phyloP scores from a whole-genome alignment of 192 early-diverging fungal genomes.

The Linderina pennispora region DNA sequence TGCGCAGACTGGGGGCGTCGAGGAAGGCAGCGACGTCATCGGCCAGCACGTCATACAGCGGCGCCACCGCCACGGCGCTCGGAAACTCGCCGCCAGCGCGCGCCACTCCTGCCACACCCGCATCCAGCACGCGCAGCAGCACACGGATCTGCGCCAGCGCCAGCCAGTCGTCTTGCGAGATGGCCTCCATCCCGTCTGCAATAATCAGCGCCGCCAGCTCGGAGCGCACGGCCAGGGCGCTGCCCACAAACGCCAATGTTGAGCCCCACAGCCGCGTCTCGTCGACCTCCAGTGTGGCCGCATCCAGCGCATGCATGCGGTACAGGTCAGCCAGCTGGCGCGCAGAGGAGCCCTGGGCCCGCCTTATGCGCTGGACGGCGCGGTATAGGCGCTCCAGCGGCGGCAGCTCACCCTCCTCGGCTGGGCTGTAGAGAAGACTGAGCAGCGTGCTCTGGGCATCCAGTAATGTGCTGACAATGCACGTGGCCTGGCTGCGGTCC shows the following conservation, averaged over 20 bases:
- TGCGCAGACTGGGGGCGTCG: constrained; percentile 13
- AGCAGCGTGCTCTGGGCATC: constrained; percentile 33
- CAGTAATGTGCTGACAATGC: constrained; percentile 28
- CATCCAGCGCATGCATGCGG: constrained; percentile 15
- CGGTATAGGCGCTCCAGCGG: constrained; percentile 24
- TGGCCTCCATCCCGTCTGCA: not conserved
- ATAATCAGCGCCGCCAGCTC: constrained; percentile 9
- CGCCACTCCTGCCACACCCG: constrained; percentile 6
- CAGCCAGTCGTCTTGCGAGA: constrained; percentile 33
- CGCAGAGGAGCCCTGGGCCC: constrained; percentile 2
- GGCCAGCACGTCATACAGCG: constrained; percentile 30
- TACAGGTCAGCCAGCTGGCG: constrained; percentile 37
- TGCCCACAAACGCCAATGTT: constrained; percentile 20
- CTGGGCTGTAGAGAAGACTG: constrained; percentile 4
- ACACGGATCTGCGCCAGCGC: constrained; percentile 34
- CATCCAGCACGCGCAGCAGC: constrained; percentile 20
- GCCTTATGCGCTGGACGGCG: constrained; percentile 9
- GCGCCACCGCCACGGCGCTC: constrained; percentile 36
- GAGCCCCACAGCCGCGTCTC: constrained; percentile 25
- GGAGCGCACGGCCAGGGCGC: constrained; percentile 11
- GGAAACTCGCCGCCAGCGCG: constrained; percentile 23
- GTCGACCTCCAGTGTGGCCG: constrained; percentile 18
- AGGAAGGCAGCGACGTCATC: constrained; percentile 28
- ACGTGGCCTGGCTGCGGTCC: constrained; percentile 41
- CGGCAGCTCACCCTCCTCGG: not conserved